A percentile compares a stretch with the other conserved stretches of the same genome.
phyloP scores from a whole-genome alignment of 2,329 filamentous ascomycete genomes.

The Lecanicillium sp. region DNA sequence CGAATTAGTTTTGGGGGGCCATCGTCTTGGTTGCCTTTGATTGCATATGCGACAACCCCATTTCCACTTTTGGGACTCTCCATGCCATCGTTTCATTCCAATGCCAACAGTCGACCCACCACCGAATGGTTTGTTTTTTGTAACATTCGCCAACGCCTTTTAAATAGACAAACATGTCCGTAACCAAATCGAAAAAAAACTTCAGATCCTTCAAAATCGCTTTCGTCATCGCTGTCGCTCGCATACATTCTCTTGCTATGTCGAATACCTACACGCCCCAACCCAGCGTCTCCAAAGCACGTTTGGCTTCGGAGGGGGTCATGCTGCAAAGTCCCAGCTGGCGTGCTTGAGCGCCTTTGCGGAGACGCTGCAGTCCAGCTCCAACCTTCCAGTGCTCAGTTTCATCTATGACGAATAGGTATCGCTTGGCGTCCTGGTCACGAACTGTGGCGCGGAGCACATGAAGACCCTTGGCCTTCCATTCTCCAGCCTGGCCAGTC shows the following conservation, averaged over 20 bases:
- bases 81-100: too few relatives aligned
- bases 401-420: slow-evolving; percentile 55
- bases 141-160: slow-evolving; percentile 3
- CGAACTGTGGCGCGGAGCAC: slow-evolving; percentile 55
- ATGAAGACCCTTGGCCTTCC: slow-evolving; percentile 48
- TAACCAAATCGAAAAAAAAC: background rate
- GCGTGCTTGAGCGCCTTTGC: slow-evolving; percentile 51
- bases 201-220: background rate
- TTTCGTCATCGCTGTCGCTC: background rate
- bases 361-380: slow-evolving; percentile 50
- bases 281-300: slow-evolving; percentile 49
- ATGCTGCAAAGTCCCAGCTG: slow-evolving; percentile 51
- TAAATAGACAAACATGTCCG: slow-evolving; percentile 2
- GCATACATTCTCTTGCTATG: background rate
- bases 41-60: too few relatives aligned
- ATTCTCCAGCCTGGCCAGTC: slow-evolving; percentile 41
- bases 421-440: slow-evolving; percentile 59
- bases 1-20: too few relatives aligned
- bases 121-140: slow-evolving; percentile 5
- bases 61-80: too few relatives aligned
- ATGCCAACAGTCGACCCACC: slow-evolving; percentile 1
- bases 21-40: too few relatives aligned
- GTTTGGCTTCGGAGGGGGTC: slow-evolving; percentile 43
- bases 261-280: slow-evolving; percentile 26
- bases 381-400: slow-evolving; percentile 62